Base-by-base conservation (phyloP, 108 stramenopile species). In the Cylindrotheca closterium region DNA sequence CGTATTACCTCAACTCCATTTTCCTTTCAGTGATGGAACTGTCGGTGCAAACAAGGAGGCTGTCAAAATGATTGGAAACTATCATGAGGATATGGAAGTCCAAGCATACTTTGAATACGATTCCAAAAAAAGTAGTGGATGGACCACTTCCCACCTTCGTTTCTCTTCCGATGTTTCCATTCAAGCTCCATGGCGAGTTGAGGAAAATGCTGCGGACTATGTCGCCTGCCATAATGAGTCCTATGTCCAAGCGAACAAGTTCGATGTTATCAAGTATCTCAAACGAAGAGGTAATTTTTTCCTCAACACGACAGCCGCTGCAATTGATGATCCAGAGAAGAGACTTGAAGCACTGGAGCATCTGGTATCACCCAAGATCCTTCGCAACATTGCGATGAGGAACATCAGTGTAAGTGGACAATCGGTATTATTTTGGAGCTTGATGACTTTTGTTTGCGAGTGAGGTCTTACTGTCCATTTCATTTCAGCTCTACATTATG, bases 91-190 rank as follows among this genome's bases (percentile, higher is more conserved):
- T 27, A 84, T 81, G 80, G 57, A 55, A n/a, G 80, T 79, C 0
- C 83, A 84, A 71, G 83, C 80, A 21, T 84, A 84, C 52, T 80
- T 84, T 55, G 83, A 84, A 30, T 84, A 84, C 37, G 83, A 84
- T 69, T 71, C 83, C 24, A 84, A 84, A 64, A 84, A 84, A 47
- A 69, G 67, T 4, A 74, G 72, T 59, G 83, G 83, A 0, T 84
- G 77, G 73, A 84, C 83, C 22, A 65, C 81, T 7, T 78, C 76
- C 4, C 79, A 84, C 34, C 19, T 84, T 55, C 51, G 83, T 23
- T 84, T 84, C 50, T 70, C 76, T 8, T 64, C 55, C 10, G 30
- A 50, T 12, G 42, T 63, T 8, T 23, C 34, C 29, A 73, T 73
- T 24, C 49, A 56, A 21, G 71, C 71, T 1, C 59, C 58, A n/a